phyloP scores from a whole-genome alignment of 345 rosid species.

The Boechera stricta region DNA sequence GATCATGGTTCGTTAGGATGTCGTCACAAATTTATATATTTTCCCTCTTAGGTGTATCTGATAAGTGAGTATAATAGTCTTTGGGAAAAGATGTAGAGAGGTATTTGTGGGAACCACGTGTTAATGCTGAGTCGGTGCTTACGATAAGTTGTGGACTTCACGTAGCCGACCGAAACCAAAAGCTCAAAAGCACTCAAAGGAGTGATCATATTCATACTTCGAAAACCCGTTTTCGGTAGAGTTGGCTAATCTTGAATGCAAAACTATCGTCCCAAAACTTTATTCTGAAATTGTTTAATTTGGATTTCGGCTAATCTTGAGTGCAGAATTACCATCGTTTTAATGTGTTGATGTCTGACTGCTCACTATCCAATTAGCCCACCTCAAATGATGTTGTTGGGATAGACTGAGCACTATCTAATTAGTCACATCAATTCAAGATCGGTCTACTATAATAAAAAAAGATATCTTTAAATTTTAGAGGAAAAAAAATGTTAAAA shows the following conservation, averaged over 20 bases:
- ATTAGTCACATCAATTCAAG: too few relatives aligned
- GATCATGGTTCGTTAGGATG: constrained; percentile 29
- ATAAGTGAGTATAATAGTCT: constrained; percentile 24
- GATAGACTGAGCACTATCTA: too few relatives aligned
- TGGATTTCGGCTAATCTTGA: background rate
- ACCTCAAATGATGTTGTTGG: too few relatives aligned
- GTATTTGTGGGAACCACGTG: constrained; percentile 43
- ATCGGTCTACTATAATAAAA: too few relatives aligned
- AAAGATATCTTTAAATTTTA: too few relatives aligned
- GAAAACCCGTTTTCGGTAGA: background rate
- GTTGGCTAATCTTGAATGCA: too few relatives aligned
- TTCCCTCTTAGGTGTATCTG: background rate
- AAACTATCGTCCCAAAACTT: too few relatives aligned
- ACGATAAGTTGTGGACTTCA: constrained; percentile 41
- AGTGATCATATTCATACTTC: constrained; percentile 13
- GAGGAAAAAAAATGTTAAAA: too few relatives aligned
- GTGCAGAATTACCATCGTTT: background rate
- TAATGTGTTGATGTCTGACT: too few relatives aligned
- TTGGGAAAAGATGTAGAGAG: background rate
- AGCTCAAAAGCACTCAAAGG: constrained; percentile 11
- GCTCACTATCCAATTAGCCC: too few relatives aligned
- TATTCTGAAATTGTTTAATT: background rate
- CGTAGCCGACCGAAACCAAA: constrained; percentile 28
- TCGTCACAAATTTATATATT: constrained; percentile 14
- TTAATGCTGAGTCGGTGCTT: constrained; percentile 34